Base-by-base conservation (phyloP, 2,329 filamentous ascomycete species). In the Beauveria pseudobassiana region DNA sequence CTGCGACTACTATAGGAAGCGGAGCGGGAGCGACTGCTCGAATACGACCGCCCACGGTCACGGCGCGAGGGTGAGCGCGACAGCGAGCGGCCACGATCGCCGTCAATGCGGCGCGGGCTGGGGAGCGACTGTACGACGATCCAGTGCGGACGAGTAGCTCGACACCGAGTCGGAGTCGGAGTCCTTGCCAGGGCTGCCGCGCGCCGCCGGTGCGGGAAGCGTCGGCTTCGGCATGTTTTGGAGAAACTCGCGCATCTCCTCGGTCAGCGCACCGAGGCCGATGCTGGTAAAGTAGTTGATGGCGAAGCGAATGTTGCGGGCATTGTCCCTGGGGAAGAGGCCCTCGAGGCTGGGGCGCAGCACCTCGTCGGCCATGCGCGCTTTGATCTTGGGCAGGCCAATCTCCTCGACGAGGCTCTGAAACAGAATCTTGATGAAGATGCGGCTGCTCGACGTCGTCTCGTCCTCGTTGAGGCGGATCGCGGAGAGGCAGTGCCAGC, bases 231-330 rank as follows among this genome's bases (percentile, higher is more conserved):
- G 93, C 75, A 96, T 85, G 70, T 92, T 96, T 73, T 93, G 89
- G 62, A 99, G 82, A 71, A 88, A 87, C 70, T 96, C 91, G 74
- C 95, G 87, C 91, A 97, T 96, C 67, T 92, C 90, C 72, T 99
- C 95, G 2, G 95, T 99, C 64, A 99, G 82, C 26, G 85, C 86
- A 72, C 95, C 95, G 90, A 99, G 96, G 63, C 93, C 92, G 69
- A 99, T 96, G 69, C 92, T 95, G 10, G 95, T 99, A 74, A 99
- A 98, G 81, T 97, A 99, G 77, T 99, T 99, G 86, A 99, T 96
- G 56, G 93, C 91, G 80, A 99, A 99, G 59, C 93, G 87, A 45
- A 93, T 92, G 75, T 97, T 95, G 71, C 90, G 87, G 26, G 92
- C 86, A 69, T 92, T 91, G 73, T 98, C 93, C 64, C 81, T 88